Percentiles rank a stretch among this genome's conserved stretches.
Conservation (phyloP, 1,284 basidiomycete genomes). For the Polyporus tsugae region DNA sequence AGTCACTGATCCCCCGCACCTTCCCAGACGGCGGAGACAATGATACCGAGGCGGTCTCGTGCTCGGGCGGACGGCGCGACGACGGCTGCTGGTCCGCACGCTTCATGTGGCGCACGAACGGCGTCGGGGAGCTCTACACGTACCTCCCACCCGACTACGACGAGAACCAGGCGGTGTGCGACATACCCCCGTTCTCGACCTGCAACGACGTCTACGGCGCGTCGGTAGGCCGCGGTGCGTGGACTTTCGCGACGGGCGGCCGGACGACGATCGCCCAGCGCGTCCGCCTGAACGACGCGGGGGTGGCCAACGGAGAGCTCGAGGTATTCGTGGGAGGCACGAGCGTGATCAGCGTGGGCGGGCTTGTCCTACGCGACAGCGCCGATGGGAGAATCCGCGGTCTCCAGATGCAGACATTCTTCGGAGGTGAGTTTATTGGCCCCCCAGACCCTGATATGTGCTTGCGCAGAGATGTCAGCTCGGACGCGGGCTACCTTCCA, state of each 20-base stretch:
- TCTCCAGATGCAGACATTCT: slow-evolving; percentile 76
- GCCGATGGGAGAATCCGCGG: slow-evolving; percentile 59
- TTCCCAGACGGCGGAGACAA: slow-evolving; percentile 59
- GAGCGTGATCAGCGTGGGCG: slow-evolving; percentile 60
- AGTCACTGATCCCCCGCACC: background rate
- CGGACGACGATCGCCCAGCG: slow-evolving; percentile 72
- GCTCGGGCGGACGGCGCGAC: slow-evolving; percentile 60
- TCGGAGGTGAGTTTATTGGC: slow-evolving; percentile 55
- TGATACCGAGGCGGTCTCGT: slow-evolving; percentile 49
- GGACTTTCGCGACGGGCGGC: slow-evolving; percentile 62
- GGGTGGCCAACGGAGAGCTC: slow-evolving; percentile 62
- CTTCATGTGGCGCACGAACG: slow-evolving; percentile 63
- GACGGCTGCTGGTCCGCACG: slow-evolving; percentile 60
- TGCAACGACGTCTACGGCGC: slow-evolving; percentile 73
- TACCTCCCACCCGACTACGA: slow-evolving; percentile 68
- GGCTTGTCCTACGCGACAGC: slow-evolving; percentile 59
- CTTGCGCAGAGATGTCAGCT: background rate
- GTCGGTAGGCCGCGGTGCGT: slow-evolving; percentile 77
- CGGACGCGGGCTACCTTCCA: background rate
- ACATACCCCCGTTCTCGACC: slow-evolving; percentile 57
- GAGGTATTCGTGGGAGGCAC: slow-evolving; percentile 66
- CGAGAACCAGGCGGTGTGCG: slow-evolving; percentile 63
- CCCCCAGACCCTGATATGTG: background rate
- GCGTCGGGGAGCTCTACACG: slow-evolving; percentile 67
- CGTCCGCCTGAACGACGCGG: slow-evolving; percentile 71